phyloP scores from a whole-genome alignment of 495 filamentous ascomycete species.

The Daldinia grandis region DNA sequence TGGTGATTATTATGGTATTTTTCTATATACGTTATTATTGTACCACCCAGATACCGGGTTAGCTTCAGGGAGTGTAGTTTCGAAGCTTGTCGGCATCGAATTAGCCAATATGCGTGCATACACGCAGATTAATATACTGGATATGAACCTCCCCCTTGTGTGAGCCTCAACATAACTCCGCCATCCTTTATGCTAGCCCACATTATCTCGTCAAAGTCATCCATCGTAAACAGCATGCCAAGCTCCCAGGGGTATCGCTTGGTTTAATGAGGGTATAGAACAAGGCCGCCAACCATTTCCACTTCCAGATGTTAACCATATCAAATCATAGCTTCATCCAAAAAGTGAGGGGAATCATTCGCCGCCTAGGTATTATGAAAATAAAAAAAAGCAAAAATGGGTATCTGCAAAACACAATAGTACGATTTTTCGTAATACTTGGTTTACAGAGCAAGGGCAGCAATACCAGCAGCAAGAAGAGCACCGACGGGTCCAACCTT shows the following conservation, averaged over 20 bases:
- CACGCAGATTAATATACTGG: slow-evolving; percentile 18
- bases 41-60: slow-evolving; percentile 25
- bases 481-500: slow-evolving; percentile 44
- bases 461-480: slow-evolving; percentile 45
- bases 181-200: slow-evolving; percentile 21
- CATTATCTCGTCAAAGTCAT: slow-evolving; percentile 34
- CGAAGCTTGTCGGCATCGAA: slow-evolving; percentile 28
- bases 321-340: slow-evolving; percentile 11
- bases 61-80: slow-evolving; percentile 31
- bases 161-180: slow-evolving; percentile 36
- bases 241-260: slow-evolving; percentile 18
- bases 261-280: slow-evolving; percentile 44
- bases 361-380: slow-evolving; percentile 18
- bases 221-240: slow-evolving; percentile 28
- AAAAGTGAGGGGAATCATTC: slow-evolving; percentile 21
- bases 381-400: slow-evolving; percentile 20
- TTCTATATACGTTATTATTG: slow-evolving; percentile 28
- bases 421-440: slow-evolving; percentile 18
- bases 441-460: slow-evolving; percentile 45
- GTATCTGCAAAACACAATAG: slow-evolving; percentile 39
- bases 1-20: slow-evolving; percentile 21
- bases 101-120: slow-evolving; percentile 39
- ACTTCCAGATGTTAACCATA: slow-evolving; percentile 25
- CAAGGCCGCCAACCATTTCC: slow-evolving; percentile 21
- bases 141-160: slow-evolving; percentile 4